A percentile compares a stretch with the other conserved stretches of the same genome.
Conservation (phyloP, 768 basidiomycete genomes). For the Pluteus cervinus region DNA sequence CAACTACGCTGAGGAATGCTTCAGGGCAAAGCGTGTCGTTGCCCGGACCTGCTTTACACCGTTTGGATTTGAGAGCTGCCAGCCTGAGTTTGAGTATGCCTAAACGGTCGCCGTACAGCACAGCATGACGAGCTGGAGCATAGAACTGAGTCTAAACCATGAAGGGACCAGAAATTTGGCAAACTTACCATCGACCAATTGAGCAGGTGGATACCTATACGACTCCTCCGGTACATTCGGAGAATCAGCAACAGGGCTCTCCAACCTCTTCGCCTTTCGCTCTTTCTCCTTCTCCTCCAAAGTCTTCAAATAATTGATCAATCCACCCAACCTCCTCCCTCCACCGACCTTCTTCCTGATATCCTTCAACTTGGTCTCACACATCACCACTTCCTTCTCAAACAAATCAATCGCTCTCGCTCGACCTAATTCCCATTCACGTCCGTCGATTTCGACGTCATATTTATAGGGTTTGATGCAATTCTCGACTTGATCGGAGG, state of each 20-base stretch:
- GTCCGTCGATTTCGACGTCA: conserved; percentile 89
- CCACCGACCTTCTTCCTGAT: conserved; percentile 89
- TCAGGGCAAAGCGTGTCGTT: conserved; percentile 92
- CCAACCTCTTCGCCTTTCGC: conserved; percentile 46
- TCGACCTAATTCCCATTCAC: conserved; percentile 89
- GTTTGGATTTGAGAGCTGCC: conserved; percentile 79
- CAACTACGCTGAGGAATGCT: conserved; percentile 93
- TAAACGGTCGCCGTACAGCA: conserved; percentile 79
- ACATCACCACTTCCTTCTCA: conserved; percentile 78
- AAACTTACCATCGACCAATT: conserved; percentile 82
- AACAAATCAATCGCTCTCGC: conserved; percentile 71
- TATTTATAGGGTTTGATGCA: conserved; percentile 99
- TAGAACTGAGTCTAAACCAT: conserved; percentile 10
- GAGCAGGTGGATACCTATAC: conserved; percentile 87
- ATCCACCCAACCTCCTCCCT: conserved; percentile 62
- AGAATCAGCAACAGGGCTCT: conserved; percentile 28
- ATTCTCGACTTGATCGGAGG: conserved; percentile 99
- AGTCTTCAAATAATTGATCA: conserved; percentile 77
- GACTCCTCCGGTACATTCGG: conserved; percentile 38
- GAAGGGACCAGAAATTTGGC: background rate
- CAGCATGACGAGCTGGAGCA: conserved; percentile 79
- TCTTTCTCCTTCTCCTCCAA: conserved; percentile 76
- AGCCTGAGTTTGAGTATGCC: conserved; percentile 81
- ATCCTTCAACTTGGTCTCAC: conserved; percentile 81
- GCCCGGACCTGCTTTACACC: conserved; percentile 83